Conservation (phyloP, 148 eudicot species). For the Spergularia marina region DNA sequence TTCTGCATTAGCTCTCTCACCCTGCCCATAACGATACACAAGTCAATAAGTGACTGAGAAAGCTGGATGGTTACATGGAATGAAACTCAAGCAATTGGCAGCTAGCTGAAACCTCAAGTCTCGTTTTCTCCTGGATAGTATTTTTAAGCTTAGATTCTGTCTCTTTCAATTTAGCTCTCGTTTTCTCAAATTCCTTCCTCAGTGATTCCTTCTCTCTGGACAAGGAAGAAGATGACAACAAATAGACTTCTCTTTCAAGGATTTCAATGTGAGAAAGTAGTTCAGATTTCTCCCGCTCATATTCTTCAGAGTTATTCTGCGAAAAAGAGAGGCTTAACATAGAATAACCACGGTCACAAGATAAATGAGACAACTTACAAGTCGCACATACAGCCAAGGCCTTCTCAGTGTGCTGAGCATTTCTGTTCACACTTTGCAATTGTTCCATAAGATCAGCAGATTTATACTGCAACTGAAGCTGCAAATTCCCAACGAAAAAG, state of each 20-base stretch:
- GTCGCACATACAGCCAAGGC: conserved; percentile 46
- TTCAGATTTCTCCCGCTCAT: conserved; percentile 57
- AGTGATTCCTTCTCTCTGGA: conserved; percentile 77
- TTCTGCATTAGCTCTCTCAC: conserved; percentile 88
- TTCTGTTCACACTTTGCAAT: conserved; percentile 38
- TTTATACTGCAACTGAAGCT: conserved; percentile 54
- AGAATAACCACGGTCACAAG: conserved; percentile 5
- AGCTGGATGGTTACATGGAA: conserved; percentile 2
- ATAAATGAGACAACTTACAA: not conserved
- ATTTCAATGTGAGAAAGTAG: conserved; percentile 48
- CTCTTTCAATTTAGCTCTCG: conserved; percentile 72
- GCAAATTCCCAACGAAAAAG: conserved; percentile 28
- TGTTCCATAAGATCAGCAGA: conserved; percentile 45
- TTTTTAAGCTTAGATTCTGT: conserved; percentile 79
- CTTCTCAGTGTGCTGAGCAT: conserved; percentile 46
- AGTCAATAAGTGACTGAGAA: not conserved
- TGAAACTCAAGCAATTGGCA: conserved; percentile 15
- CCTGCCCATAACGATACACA: conserved; percentile 42
- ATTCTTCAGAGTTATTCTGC: conserved; percentile 60
- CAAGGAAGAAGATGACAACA: conserved; percentile 63
- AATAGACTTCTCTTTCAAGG: conserved; percentile 63
- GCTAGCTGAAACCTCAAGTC: conserved; percentile 64
- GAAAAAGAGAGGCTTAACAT: conserved; percentile 21
- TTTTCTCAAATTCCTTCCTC: conserved; percentile 92
- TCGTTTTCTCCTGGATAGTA: conserved; percentile 90